Conservation (phyloP, 2,329 filamentous ascomycete species). For the Neopestalotiopsis rosae region DNA sequence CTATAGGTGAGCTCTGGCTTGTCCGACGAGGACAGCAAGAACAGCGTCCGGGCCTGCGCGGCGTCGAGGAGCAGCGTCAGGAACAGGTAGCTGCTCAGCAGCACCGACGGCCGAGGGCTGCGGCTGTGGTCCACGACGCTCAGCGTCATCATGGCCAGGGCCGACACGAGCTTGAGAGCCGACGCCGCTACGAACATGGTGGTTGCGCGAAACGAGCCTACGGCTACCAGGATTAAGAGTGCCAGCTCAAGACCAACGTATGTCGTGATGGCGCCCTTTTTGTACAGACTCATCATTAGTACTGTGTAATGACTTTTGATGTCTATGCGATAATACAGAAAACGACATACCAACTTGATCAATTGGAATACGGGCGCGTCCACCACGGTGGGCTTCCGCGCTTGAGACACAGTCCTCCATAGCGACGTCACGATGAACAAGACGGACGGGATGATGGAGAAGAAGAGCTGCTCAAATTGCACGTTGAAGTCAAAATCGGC, state of each 20-base stretch:
- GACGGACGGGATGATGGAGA: slow-evolving; percentile 35
- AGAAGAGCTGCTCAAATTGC: slow-evolving; percentile 39
- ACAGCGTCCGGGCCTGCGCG: slow-evolving; percentile 47
- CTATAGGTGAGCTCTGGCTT: slow-evolving; percentile 29
- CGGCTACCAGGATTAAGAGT: slow-evolving; percentile 29
- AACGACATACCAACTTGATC: slow-evolving; percentile 32
- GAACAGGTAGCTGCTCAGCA: slow-evolving; percentile 47
- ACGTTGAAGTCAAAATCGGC: slow-evolving; percentile 33
- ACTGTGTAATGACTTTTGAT: neutral
- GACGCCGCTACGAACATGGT: slow-evolving; percentile 36
- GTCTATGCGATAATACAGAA: neutral
- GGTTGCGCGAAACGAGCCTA: slow-evolving; percentile 19
- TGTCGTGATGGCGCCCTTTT: slow-evolving; percentile 27
- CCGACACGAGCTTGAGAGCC: slow-evolving; percentile 31
- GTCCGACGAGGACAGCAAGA: slow-evolving; percentile 33
- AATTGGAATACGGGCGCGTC: slow-evolving; percentile 33
- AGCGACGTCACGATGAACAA: slow-evolving; percentile 35
- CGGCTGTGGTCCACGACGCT: slow-evolving; percentile 23
- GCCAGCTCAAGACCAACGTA: slow-evolving; percentile 31
- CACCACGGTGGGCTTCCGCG: slow-evolving; percentile 36
- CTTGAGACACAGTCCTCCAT: slow-evolving; percentile 34
- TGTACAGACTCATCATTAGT: neutral
- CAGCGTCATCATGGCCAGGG: slow-evolving; percentile 26
- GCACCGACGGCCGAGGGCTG: slow-evolving; percentile 43
- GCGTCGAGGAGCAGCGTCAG: slow-evolving; percentile 50